Conservation (phyloP, 2,329 filamentous ascomycete genomes). For the Blumeria hordei region DNA sequence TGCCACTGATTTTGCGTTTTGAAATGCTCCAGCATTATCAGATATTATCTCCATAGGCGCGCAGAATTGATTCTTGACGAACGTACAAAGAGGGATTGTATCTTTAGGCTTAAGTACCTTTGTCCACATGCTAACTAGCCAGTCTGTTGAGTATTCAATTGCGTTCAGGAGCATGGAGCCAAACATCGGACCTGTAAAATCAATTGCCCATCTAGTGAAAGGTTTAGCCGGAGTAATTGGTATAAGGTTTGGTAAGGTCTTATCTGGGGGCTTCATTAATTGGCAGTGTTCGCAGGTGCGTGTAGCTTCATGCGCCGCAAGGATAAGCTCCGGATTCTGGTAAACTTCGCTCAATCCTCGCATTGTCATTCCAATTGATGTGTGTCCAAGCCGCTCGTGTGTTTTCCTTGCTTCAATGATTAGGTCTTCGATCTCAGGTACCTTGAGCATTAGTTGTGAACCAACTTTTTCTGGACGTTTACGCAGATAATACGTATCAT, state of each 20-base stretch:
- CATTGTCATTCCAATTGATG: not conserved
- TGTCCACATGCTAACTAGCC: too few relatives aligned
- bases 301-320: not conserved
- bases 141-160: too few relatives aligned
- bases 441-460: not conserved
- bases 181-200: too few relatives aligned
- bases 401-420: not conserved
- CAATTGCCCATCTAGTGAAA: too few relatives aligned
- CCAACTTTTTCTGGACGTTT: not conserved
- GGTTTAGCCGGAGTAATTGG: too few relatives aligned
- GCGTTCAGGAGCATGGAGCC: too few relatives aligned
- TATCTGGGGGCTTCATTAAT: not conserved
- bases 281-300: not conserved
- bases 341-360: not conserved
- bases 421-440: conserved; percentile 1
- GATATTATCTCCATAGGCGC: not conserved
- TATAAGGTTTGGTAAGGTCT: too few relatives aligned
- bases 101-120: too few relatives aligned
- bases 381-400: too few relatives aligned
- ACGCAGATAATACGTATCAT: not conserved
- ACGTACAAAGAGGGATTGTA: too few relatives aligned
- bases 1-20: conserved; percentile 1
- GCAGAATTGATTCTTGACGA: not conserved
- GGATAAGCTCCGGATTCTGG: not conserved
- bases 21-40: conserved; percentile 1